Base-by-base conservation (phyloP, 257 asterid species). In the Nicotiana obtusifolia region DNA sequence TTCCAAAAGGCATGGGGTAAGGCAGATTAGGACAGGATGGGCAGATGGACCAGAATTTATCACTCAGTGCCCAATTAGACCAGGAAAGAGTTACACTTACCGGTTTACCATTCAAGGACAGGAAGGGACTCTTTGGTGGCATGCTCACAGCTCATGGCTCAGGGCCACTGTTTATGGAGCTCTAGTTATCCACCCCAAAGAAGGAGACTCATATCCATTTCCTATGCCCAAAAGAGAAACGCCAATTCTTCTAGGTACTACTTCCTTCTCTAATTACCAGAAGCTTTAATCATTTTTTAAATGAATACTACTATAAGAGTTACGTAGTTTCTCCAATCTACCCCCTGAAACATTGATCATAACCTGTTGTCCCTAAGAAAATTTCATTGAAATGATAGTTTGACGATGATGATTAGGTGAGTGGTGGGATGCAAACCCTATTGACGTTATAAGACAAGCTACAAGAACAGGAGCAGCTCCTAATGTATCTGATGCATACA, bases 91-190 rank as follows among this genome's bases (percentile, higher is more conserved):
- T 73, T 94, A 92, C 82, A 94, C 93, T 0, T 94, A 94, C 83
- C 86, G 97, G 10, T 94, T 92, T 80, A 90, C 92, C 0, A 92
- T 94, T 47, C 88, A 88, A 86, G 98, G 93, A 22, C 98, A 94
- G 52, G 97, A 90, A 88, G 98, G 98, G 67, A 94, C 98, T 0
- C 91, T 94, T 1, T 94, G 98, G 98, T 94, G 98, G 98, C 98
- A 94, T 35, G 97, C 98, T 24, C 98, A 94, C 83, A 94, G 98
- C 86, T 94, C 98, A 1, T 94, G 98, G 98, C 93, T 94, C 54
- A 84, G 98, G 69, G 98, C 98, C 75, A 94, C 97, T 0, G 97
- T 94, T 76, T 94, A 94, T 19, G 98, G 98, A 5, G 98, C 92
- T 47, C 13, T 94, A 13, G 81, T 94, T 80, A 90, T 94, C 80